Evolutionary conservation across 768 basidiomycete genomes (phyloP).

Genomic region (Russula olivacea): DNA sequence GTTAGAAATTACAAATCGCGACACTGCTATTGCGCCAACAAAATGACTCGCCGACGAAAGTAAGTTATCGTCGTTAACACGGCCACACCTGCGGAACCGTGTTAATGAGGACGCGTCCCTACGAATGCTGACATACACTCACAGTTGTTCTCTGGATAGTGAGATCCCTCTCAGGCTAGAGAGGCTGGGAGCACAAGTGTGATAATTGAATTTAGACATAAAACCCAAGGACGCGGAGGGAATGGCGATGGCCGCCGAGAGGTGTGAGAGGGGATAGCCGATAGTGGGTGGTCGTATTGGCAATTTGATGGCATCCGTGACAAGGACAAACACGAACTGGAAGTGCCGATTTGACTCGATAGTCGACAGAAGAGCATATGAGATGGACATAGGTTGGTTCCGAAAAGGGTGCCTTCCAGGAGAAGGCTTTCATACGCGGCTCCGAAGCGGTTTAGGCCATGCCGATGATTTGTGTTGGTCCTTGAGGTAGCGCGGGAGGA

Average conservation of each 20-base stretch:
- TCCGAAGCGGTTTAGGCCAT: constrained; percentile 3
- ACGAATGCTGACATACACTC: not conserved
- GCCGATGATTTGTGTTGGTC: not conserved
- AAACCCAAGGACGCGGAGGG: not conserved
- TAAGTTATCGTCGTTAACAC: not conserved
- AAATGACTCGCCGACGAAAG: not conserved
- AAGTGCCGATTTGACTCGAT: not conserved
- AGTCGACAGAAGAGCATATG: too few relatives aligned
- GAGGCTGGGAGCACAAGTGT: not conserved
- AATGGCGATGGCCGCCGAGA: not conserved
- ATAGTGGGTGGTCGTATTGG: not conserved
- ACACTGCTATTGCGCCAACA: not conserved
- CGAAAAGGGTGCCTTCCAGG: not conserved
- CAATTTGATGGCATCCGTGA: not conserved
- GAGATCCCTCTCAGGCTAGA: not conserved
- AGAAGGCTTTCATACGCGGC: not conserved
- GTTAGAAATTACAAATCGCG: not conserved
- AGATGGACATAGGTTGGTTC: not conserved
- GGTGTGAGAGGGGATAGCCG: not conserved
- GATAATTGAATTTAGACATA: not conserved
- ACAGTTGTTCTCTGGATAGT: not conserved
- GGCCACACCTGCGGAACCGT: not conserved
- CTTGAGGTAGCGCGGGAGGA: not conserved
- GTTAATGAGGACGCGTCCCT: not conserved
- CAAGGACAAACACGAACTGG: not conserved